Percentiles rank a stretch among this genome's conserved stretches.
phyloP scores from a whole-genome alignment of 2,329 filamentous ascomycete species.

The Beauveria sp. region DNA sequence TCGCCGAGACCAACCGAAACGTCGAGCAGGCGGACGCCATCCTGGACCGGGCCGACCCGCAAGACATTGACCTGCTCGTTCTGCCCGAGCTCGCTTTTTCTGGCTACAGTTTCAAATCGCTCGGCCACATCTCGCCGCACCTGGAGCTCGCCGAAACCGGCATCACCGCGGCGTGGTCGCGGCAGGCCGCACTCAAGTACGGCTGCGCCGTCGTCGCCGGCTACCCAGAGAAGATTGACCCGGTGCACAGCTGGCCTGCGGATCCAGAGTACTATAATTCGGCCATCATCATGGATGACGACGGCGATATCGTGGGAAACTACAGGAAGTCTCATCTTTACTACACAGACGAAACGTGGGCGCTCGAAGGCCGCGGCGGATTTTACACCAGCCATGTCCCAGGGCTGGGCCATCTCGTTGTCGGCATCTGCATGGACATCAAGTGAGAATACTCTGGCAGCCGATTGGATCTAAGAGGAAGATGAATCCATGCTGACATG shows the following conservation, averaged over 20 bases:
- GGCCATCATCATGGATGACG: constrained; percentile 43
- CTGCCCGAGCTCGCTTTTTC: constrained; percentile 71
- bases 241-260: constrained; percentile 40
- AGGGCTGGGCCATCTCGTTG: constrained; percentile 37
- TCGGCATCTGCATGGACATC: constrained; percentile 52
- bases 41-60: constrained; percentile 42
- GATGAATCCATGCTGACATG: too few relatives aligned
- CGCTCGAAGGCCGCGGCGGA: constrained; percentile 39
- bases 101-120: constrained; percentile 70
- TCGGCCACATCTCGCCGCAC: constrained; percentile 59
- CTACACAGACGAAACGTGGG: constrained; percentile 52
- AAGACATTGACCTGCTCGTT: constrained; percentile 61
- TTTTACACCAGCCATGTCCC: constrained; percentile 36
- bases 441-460: constrained; percentile 31
- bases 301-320: constrained; percentile 54
- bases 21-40: constrained; percentile 60
- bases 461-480: accelerated
- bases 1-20: constrained; percentile 65
- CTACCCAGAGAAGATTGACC: constrained; percentile 63
- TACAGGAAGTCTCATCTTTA: constrained; percentile 54
- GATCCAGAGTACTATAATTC: constrained; percentile 49
- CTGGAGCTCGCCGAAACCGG: constrained; percentile 61
- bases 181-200: constrained; percentile 55
- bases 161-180: constrained; percentile 64
- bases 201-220: constrained; percentile 63